Base-by-base conservation (phyloP, 2,329 filamentous ascomycete genomes). In the Curvularia sp. region DNA sequence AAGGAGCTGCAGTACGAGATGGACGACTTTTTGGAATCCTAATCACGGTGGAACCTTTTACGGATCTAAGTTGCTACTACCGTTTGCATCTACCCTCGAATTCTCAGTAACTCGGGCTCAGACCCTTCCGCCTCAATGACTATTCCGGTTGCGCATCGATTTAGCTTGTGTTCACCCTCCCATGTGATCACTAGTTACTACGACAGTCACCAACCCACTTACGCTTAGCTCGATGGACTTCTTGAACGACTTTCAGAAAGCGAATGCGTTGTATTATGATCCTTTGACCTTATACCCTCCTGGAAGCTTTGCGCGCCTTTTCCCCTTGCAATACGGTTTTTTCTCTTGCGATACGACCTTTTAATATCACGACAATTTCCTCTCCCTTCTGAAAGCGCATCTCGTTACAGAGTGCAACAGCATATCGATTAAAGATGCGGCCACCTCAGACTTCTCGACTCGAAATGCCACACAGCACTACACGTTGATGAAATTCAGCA, bases 1-100 rank as follows among this genome's bases (percentile, higher is more conserved):
- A 62, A 66, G 24, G 63, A 66, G 2, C 59, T 75, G 5, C 68
- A 70, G 43, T 56, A 69, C 10, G 71, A 70, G 7, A 73, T 75
- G 33, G 68, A 75, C 20, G 65, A 58, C 9, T 62, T 67, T 8
- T 33, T 71, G 44, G 64, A 69, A 35, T 59, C 59, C 1, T 71
- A 53, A 47, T 18, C n/a, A 53, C 13, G 22, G 12, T 15, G n/a
- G 47, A 20, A 20, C 3, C n/a, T 13, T 18, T 2, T 22, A 49
- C 9, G 22, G 3, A 18, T 26, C 7, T 39, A 20, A 4, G n/a
- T 20, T 28, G n/a, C 48, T 41, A 5, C 12, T 31, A 20, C 15
- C n/a, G 15, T 30, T 24, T 6, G 18, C 42, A 26, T 33, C n/a
- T n/a, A 38, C 20, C 13, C 24, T 7, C 8, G 3, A 39, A 1